Base-by-base conservation (phyloP, 495 filamentous ascomycete species). In the Podospora comata region DNA sequence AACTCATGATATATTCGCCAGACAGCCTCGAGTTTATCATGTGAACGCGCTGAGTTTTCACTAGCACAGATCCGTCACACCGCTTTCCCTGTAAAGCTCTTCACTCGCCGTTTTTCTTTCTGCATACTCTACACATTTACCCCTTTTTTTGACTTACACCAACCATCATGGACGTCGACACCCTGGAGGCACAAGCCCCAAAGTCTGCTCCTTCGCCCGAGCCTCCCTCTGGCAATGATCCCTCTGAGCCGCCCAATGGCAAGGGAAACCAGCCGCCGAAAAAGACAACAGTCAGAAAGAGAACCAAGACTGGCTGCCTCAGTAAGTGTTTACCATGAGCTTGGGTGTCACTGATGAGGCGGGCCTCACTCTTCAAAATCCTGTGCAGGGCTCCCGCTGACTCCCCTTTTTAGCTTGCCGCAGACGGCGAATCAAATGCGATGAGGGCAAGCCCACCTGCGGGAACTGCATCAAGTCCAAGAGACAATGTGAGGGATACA, bases 301-400 rank as follows among this genome's bases (percentile, higher is more conserved):
- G 95, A 73, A 97, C 95, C 54, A 99, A 99, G 80, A 97, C 95
- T 2, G 95, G 95, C 27, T 99, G 95, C 78, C 82, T 99, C 68
- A 99, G 92, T 95, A 86, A 75, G 91, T 86, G 7, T 48, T 48
- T 16, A 48, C 39, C 15, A 11, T 16, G 15, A 48, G 9, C 2
- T 48, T 48, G 39, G 9, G 39, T 48, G 39, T 48, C 39, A 18
- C 39, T 48, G 39, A 48, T 48, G 39, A 48, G 7, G 39, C 13
- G 39, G 39, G 39, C 39, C 39, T 48, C 39, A 48, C 39, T 48
- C 39, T 48, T 16, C 9, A 58, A 58, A 23, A 27, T 7, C 18
- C 56, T 27, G 13, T 48, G 39, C 39, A 48, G 11, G 39, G 39
- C 39, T 18, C 61, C n/a, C 32, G 27, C 5, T 32, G 9, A 63